Evolutionary conservation across 2,329 filamentous ascomycete genomes (phyloP), one percentile per base, ranked within the genome.

Genomic region (Stemphylium vesicarium): DNA sequence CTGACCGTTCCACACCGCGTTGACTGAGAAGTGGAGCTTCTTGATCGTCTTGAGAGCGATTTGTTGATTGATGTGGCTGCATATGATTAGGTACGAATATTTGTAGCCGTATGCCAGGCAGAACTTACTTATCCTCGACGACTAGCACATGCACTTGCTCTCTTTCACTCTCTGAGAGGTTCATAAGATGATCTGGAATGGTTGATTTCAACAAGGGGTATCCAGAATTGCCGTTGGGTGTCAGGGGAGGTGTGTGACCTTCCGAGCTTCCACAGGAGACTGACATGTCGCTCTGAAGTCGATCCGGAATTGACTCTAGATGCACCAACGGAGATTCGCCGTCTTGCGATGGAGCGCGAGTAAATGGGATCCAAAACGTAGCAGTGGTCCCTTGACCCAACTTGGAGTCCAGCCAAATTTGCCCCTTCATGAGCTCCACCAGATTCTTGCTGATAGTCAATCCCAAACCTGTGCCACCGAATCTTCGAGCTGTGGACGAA

Each of bases 381-480:
- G 88, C 89, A n/a, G 81, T 89, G 0, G 90, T 94, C 3, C 90
- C 90, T 9, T 79, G 78, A 2, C 87, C 88, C 1, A 88, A 73
- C 2, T 80, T 84, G 0, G 89, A 92, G 46, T 90, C 82, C 0
- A 94, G 78, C 0, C 80, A 81, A 58, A 95, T 93, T n/a, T 83
- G 77, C 6, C 91, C 91, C 54, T 85, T 85, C 91, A 95, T 94
- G 22, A 94, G 76, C 55, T 92, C 88, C 2, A 94, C 82, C 5
- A 80, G 75, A 58, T 92, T 92, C 73, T 93, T 93, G 76, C 86
- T 90, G 62, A 94, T 94, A 1, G 89, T 91, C 57, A 94, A 75
- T 0, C 91, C 91, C 0, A 94, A 77, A 1, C 90, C 90, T 1
- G 90, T 93, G 1, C 90, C 90, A 35, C 89, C 89, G 71, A 92